Percentiles rank a stretch among this genome's conserved stretches.
phyloP scores from a whole-genome alignment of 2,329 filamentous ascomycete species.

The Fusarium torulosum region DNA sequence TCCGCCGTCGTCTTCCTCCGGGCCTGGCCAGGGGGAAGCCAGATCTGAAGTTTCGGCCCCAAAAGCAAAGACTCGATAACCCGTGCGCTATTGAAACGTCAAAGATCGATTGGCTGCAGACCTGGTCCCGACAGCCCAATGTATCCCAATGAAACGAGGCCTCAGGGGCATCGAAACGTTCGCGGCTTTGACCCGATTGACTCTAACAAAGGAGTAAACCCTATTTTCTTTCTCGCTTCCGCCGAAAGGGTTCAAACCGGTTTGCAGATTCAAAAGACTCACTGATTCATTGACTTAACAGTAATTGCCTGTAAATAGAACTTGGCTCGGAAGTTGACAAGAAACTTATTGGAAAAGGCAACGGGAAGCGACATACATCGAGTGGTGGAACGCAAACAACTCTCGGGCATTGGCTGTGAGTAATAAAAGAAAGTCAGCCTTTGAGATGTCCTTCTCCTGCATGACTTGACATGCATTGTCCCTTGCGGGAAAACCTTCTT shows the following conservation, averaged over 20 bases:
- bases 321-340: conserved; percentile 26
- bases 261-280: conserved; percentile 10
- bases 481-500: conserved; percentile 27
- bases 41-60: conserved; percentile 36
- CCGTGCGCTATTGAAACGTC: conserved; percentile 42
- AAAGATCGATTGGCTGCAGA: conserved; percentile 41
- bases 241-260: not conserved
- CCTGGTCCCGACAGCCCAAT: conserved; percentile 37
- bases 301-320: conserved; percentile 29
- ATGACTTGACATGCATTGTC: conserved; percentile 44
- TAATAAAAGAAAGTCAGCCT: not conserved
- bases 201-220: conserved; percentile 33
- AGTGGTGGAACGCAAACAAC: conserved; percentile 35
- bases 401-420: conserved; percentile 23
- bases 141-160: conserved; percentile 45
- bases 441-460: conserved; percentile 35
- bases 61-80: conserved; percentile 40
- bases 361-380: conserved; percentile 37
- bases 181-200: conserved; percentile 27
- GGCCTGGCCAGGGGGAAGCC: conserved; percentile 22
- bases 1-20: conserved; percentile 12
- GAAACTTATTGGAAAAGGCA: conserved; percentile 29
- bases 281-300: conserved; percentile 2
- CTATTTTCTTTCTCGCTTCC: conserved; percentile 15
- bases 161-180: conserved; percentile 32